phyloP scores from a whole-genome alignment of 2,329 filamentous ascomycete species.

The Trichoderma breve region DNA sequence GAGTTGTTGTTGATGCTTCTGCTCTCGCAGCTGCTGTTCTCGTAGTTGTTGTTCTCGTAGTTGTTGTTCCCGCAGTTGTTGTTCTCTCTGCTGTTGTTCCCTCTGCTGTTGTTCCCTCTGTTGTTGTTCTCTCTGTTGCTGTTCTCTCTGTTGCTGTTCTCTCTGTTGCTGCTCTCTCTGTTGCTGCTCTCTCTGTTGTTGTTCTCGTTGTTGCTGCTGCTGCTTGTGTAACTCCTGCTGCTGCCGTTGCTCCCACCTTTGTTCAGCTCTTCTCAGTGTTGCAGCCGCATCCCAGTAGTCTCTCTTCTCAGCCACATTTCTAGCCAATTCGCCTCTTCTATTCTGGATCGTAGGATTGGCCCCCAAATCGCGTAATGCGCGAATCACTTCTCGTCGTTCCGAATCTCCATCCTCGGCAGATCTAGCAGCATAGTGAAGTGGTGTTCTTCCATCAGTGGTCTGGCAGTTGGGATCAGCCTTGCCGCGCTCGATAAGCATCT shows the following conservation, averaged over 20 bases:
- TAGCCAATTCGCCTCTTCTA: conserved; percentile 29
- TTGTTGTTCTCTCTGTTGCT: conserved; percentile 22
- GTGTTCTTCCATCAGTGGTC: conserved; percentile 32
- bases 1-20: background rate
- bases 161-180: conserved; percentile 31
- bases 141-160: conserved; percentile 24
- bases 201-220: background rate
- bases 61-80: conserved; percentile 10
- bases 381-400: conserved; percentile 32
- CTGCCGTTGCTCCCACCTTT: conserved; percentile 35
- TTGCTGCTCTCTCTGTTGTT: background rate
- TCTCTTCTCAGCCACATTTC: conserved; percentile 34
- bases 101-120: conserved; percentile 17
- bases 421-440: conserved; percentile 35
- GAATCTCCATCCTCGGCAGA: conserved; percentile 32
- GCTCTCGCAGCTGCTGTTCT: conserved; percentile 6
- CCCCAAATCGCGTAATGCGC: conserved; percentile 31
- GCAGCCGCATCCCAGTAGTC: conserved; percentile 35
- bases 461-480: conserved; percentile 31
- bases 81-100: background rate
- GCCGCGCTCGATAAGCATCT: conserved; percentile 33
- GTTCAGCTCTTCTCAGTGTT: conserved; percentile 34
- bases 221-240: conserved; percentile 19
- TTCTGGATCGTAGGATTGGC: conserved; percentile 33
- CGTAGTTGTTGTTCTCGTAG: conserved; percentile 15